These are phyloP conservation scores for Tetrapisispora arboricola DNA, from an alignment of 805 yeast genomes.

Conservation along the genomic window DNA sequence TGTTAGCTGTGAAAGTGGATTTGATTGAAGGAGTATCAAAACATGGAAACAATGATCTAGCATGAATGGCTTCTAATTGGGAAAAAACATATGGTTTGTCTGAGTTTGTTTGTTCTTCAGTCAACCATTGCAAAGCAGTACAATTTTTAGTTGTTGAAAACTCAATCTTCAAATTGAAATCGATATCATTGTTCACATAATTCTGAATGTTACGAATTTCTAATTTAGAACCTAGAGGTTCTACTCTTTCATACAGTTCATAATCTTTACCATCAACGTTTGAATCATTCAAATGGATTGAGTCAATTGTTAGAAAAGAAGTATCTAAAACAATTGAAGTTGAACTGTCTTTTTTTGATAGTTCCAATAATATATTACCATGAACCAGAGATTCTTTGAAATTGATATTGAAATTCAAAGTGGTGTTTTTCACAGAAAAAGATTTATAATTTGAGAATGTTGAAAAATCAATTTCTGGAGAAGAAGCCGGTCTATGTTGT, in stretches of 20 bases:
- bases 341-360: constrained; percentile 28
- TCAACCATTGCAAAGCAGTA: constrained; percentile 81
- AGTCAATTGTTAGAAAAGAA: constrained; percentile 43
- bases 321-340: constrained; percentile 53
- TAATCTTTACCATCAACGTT: constrained; percentile 21
- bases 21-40: constrained; percentile 87
- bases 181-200: constrained; percentile 1
- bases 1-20: constrained; percentile 47
- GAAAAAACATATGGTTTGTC: constrained; percentile 67
- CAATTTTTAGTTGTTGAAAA: constrained; percentile 65
- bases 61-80: constrained; percentile 87
- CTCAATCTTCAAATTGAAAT: constrained; percentile 31
- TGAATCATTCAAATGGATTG: constrained; percentile 36
- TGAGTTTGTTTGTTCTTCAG: constrained; percentile 53
- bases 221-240: constrained; percentile 54
- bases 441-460: constrained; percentile 62
- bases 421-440: constrained; percentile 44
- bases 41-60: constrained; percentile 78
- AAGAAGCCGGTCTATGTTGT: constrained; percentile 21
- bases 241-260: constrained; percentile 32
- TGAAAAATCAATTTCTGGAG: constrained; percentile 60
- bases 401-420: constrained; percentile 41
- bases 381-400: constrained; percentile 42
- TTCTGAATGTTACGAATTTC: constrained; percentile 18
- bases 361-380: constrained; percentile 46